Base-by-base conservation (phyloP, 2,329 filamentous ascomycete genomes). In the Colletotrichum sp. region DNA sequence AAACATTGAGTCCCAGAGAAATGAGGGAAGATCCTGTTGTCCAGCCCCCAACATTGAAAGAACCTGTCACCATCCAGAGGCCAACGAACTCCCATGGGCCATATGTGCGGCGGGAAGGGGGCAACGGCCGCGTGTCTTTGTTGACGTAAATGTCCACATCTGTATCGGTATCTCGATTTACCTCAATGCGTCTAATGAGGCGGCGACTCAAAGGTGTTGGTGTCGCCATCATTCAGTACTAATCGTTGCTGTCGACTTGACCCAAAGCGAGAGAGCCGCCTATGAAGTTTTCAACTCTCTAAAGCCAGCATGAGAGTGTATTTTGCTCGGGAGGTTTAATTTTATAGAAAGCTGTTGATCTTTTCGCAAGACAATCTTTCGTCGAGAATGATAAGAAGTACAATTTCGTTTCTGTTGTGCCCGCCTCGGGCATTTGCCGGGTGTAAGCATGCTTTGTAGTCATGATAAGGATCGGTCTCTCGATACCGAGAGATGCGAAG, bases 21-120 rank as follows among this genome's bases (percentile, higher is more conserved):
- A 79, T 80, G 12, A 79, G 59, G 6, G 74, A 80, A 13, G 80
- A 81, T 0, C 79, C 80, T 2, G 80, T 82, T 2, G 80, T 79
- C 79, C 80, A 81, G 18, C 79, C 81, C 4, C 81, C 81, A 1
- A 82, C 79, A 24, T 82, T 82, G 68, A 81, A 82, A 1, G 81
- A 83, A 3, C 81, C 81, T 1, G 81, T 82, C 16, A 82, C 77
- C 75, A 82, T 79, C 81, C 81, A 82, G 0, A 82, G 75, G 9
- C 79, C 79, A 7, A 82, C 78, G 71, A 82, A 82, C 21, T 81
- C 76, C 80, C 79, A 81, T 0, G 80, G 80, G 2, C 80, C 81
- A 72, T 82, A 82, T 3, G 79, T 79, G 7, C 81, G 78, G 7
- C 81, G 78, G 3, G 77, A 79, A 2, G 80, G 79, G 4, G 81